Base-by-base conservation (phyloP, 306 rosid species). In the Lathyrus oleraceus region DNA sequence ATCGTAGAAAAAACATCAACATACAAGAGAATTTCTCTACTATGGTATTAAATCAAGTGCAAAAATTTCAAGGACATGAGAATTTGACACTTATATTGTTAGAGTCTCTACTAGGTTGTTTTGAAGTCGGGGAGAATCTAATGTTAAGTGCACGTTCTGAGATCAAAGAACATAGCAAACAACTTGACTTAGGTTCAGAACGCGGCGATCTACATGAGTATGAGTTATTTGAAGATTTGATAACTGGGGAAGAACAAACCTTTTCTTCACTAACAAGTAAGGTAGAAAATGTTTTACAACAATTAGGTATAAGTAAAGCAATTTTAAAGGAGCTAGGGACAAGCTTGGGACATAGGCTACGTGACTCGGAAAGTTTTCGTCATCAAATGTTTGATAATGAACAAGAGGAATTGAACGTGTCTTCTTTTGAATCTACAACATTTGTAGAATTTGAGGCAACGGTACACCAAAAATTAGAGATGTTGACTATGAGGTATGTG, bases 201-300 rank as follows among this genome's bases (percentile, higher is more conserved):
- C 76, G 73, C 1, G 91, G 84, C 1, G 82, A 81, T 70, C 61
- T 73, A 44, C 77, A 83, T 3, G 87, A 75, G 54, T 75, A 75
- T 32, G 72, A 80, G 36, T 63, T 81, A 56, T 76, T 69, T 48
- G 83, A 73, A 70, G 86, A 75, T 51, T 45, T 79, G 75, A 10
- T 74, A 54, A 70, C 72, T 7, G 89, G 75, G 1, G 86, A 85
- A 59, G 89, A 82, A 67, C 65, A 71, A 1, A 65, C 83, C 11
- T 80, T 75, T 27, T 68, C 69, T 42, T 86, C 88, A 25, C 76
- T 74, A 21, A 77, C 77, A 25, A 79, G 69, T 58, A 84, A 88
- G 82, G 86, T 80, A 1, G 91, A 74, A 67, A 83, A 81, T 74
- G 79, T 67, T 17, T 64, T 77, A 80, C 85, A 79, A 21, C 91